Conservation (phyloP, 164 flowering plant genomes). For the Buxus sempervirens region DNA sequence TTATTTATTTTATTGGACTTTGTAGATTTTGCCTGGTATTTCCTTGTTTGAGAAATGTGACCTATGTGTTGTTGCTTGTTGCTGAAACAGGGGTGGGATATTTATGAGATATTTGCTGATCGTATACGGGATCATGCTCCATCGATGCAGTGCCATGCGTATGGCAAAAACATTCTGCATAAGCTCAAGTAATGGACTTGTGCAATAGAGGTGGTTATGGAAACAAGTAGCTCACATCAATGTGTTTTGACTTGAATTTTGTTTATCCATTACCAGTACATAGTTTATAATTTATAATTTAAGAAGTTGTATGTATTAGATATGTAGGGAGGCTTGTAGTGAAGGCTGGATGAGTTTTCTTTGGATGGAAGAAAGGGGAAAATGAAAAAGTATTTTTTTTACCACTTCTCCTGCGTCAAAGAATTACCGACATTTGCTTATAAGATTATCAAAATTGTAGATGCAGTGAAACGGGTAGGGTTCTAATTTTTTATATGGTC, state of each 20-base stretch:
- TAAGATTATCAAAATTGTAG: no score
- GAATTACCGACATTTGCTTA: no score
- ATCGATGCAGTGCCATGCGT: slow-evolving; percentile 33
- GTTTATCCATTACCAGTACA: neutral
- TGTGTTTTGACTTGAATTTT: neutral
- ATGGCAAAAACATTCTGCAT: slow-evolving; percentile 40
- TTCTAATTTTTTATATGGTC: no score
- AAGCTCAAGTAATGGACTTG: neutral
- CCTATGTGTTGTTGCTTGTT: neutral
- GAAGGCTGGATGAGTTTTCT: no score
- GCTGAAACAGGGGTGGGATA: slow-evolving; percentile 25
- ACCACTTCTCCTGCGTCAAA: no score
- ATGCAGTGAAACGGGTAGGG: no score
- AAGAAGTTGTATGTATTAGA: no score
- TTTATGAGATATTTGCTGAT: slow-evolving; percentile 12
- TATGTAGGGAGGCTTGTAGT: neutral
- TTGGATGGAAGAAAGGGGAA: neutral
- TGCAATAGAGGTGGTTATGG: neutral
- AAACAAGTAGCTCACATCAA: neutral
- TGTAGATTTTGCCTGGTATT: neutral
- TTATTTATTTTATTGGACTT: neutral
- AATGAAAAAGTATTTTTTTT: no score
- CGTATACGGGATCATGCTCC: slow-evolving; percentile 18
- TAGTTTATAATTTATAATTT: no score
- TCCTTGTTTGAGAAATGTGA: slow-evolving; percentile 1